Evolutionary conservation across 2,329 filamentous ascomycete species (phyloP).

Genomic region (Tolypocladium ovalisporum): DNA sequence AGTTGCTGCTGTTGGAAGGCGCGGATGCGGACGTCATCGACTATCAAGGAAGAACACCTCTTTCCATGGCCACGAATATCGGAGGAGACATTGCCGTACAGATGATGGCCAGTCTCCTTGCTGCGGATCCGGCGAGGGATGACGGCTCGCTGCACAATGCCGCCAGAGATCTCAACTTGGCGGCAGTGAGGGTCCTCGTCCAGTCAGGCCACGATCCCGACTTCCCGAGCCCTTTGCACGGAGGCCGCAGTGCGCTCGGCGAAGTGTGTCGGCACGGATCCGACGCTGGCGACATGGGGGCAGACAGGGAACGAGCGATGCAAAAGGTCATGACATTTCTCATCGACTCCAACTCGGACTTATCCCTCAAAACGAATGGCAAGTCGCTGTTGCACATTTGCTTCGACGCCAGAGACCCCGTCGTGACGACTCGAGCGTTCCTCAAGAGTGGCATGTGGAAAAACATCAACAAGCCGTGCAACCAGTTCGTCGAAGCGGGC

Average conservation of each 20-base stretch:
- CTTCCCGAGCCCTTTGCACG: slow-evolving; percentile 52
- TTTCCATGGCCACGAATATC: slow-evolving; percentile 47
- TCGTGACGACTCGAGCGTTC: slow-evolving; percentile 44
- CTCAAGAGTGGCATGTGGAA: slow-evolving; percentile 57
- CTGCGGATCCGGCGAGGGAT: slow-evolving; percentile 44
- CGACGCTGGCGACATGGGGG: slow-evolving; percentile 30
- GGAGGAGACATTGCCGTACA: slow-evolving; percentile 40
- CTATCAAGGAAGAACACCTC: slow-evolving; percentile 43
- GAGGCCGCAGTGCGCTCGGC: slow-evolving; percentile 50
- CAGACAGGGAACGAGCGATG: slow-evolving; percentile 40
- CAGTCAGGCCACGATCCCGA: slow-evolving; percentile 51
- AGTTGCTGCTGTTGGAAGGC: slow-evolving; percentile 43
- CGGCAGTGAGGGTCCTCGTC: slow-evolving; percentile 44
- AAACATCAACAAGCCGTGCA: slow-evolving; percentile 48
- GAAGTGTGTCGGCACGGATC: slow-evolving; percentile 51
- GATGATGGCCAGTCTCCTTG: slow-evolving; percentile 44
- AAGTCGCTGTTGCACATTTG: slow-evolving; percentile 51
- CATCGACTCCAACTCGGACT: slow-evolving; percentile 44
- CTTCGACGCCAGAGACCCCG: slow-evolving; percentile 43
- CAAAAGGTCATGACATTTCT: slow-evolving; percentile 46
- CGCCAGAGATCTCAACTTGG: slow-evolving; percentile 45
- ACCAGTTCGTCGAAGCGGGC: slow-evolving; percentile 39
- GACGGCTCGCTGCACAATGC: slow-evolving; percentile 60
- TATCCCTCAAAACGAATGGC: slow-evolving; percentile 41
- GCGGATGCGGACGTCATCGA: slow-evolving; percentile 50